phyloP scores from a whole-genome alignment of 2,329 filamentous ascomycete genomes.

The Penicillium occitanis region DNA sequence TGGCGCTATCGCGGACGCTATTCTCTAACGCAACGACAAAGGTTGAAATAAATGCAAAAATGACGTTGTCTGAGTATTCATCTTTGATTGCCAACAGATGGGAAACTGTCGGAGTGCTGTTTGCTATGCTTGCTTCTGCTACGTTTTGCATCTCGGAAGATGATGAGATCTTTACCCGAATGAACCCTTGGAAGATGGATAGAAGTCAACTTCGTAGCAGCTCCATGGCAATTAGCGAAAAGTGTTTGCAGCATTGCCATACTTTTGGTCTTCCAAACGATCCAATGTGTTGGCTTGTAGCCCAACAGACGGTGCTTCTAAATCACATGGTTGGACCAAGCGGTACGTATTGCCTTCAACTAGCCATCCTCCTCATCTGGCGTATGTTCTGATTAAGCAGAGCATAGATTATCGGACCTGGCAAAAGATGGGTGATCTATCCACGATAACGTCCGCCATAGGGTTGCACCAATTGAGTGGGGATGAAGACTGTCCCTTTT shows the following conservation, averaged over 20 bases:
- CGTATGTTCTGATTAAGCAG: neutral
- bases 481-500: conserved; percentile 27
- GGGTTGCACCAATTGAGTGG: conserved; percentile 41
- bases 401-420: conserved; percentile 45
- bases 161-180: neutral
- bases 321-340: neutral
- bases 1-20: neutral
- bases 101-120: conserved; percentile 17
- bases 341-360: neutral
- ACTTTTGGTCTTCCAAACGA: conserved; percentile 4
- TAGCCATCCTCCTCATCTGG: too few species aligned
- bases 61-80: conserved; percentile 12
- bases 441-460: conserved; percentile 45
- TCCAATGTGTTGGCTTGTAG: conserved; percentile 18
- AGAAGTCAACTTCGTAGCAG: neutral
- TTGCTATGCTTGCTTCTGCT: conserved; percentile 8
- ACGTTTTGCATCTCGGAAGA: conserved; percentile 7
- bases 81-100: conserved; percentile 5
- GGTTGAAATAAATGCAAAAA: neutral
- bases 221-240: neutral
- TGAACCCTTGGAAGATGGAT: neutral
- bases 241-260: conserved; percentile 1
- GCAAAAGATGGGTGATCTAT: conserved; percentile 47
- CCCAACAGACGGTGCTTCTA: conserved; percentile 11
- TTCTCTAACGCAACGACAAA: neutral